These are phyloP conservation scores for Colletotrichum sp. DNA, from an alignment of 2,329 filamentous ascomycete genomes.

Conservation along the genomic window DNA sequence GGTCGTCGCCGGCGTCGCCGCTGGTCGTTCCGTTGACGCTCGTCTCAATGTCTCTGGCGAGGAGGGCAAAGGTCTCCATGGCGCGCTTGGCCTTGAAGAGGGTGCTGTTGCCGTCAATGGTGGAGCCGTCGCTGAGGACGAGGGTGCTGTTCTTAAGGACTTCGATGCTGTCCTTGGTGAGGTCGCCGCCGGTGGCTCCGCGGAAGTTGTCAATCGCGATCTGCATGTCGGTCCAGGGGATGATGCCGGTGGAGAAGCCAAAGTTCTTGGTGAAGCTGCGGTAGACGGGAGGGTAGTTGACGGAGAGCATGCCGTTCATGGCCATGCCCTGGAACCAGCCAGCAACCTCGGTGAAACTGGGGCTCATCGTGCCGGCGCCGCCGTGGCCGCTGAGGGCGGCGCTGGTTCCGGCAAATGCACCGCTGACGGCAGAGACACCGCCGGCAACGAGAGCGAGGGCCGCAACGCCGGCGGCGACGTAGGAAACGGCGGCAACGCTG, in stretches of 20 bases:
- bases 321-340: conserved; percentile 94
- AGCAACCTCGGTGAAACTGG: conserved; percentile 84
- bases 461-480: conserved; percentile 82
- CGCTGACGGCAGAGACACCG: conserved; percentile 72
- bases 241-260: conserved; percentile 83
- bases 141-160: conserved; percentile 79
- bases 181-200: conserved; percentile 79
- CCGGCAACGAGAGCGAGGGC: conserved; percentile 80
- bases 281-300: conserved; percentile 86
- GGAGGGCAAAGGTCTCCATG: conserved; percentile 52
- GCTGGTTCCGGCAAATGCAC: conserved; percentile 59
- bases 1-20: conserved; percentile 25
- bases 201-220: conserved; percentile 85
- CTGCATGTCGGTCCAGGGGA: conserved; percentile 85
- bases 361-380: conserved; percentile 72
- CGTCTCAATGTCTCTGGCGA: conserved; percentile 56
- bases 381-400: conserved; percentile 57
- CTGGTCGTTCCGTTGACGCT: conserved; percentile 42
- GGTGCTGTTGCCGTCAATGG: conserved; percentile 36
- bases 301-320: conserved; percentile 95
- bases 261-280: conserved; percentile 92
- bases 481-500: conserved; percentile 76
- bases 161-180: conserved; percentile 78
- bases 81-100: conserved; percentile 46
- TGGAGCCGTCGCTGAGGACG: conserved; percentile 68